These are phyloP conservation scores for Simmondsia chinensis DNA, from an alignment of 148 eudicot species.

Conservation along the genomic window DNA sequence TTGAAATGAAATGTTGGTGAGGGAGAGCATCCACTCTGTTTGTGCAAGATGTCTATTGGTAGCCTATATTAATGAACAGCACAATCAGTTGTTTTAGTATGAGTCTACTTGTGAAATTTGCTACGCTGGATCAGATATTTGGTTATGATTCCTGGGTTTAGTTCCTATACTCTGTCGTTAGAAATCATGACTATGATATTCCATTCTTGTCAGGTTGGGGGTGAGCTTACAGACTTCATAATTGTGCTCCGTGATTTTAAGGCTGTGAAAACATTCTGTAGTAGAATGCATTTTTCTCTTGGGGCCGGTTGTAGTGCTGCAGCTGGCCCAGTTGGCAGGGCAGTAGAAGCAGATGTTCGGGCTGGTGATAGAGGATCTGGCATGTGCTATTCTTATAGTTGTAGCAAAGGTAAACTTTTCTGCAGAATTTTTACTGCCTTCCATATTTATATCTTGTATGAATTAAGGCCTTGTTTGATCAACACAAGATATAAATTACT, in stretches of 20 bases:
- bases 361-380: slow-evolving; percentile 99
- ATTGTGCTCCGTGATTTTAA: slow-evolving; percentile 83
- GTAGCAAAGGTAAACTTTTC: slow-evolving; percentile 78
- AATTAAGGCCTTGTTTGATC: too few relatives aligned
- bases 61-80: too few relatives aligned
- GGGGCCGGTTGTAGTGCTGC: slow-evolving; percentile 99
- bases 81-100: too few relatives aligned
- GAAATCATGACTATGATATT: background rate
- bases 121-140: background rate
- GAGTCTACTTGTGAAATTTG: too few relatives aligned
- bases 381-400: slow-evolving; percentile 95
- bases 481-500: too few relatives aligned
- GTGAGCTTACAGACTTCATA: slow-evolving; percentile 95
- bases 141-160: background rate
- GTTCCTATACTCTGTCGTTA: background rate
- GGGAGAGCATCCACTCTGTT: too few relatives aligned
- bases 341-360: slow-evolving; percentile 90
- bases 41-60: too few relatives aligned
- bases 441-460: too few relatives aligned
- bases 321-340: slow-evolving; percentile 97
- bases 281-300: slow-evolving; percentile 96
- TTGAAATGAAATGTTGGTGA: too few relatives aligned
- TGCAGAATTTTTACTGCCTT: background rate
- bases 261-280: slow-evolving; percentile 95
- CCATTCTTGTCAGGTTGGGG: slow-evolving; percentile 52